These are phyloP conservation scores for Clavispora asparagi DNA, from an alignment of 805 yeast species.

Conservation along the genomic window DNA sequence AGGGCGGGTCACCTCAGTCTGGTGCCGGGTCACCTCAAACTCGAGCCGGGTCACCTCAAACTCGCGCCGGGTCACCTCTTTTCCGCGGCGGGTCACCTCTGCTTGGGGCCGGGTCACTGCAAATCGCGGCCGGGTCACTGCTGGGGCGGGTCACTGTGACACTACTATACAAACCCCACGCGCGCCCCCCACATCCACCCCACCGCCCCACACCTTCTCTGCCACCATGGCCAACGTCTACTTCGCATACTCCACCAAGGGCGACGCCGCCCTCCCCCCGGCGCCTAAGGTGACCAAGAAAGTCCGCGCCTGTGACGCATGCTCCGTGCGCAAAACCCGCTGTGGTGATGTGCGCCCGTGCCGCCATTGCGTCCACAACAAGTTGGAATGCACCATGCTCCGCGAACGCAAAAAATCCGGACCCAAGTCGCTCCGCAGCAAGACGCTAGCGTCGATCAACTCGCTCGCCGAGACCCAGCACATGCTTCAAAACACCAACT, in stretches of 20 bases:
- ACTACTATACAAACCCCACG: neutral
- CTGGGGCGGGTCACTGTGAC: neutral
- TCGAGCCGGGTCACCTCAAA: neutral
- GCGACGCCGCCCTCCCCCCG: conserved; percentile 2
- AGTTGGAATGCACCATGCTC: conserved; percentile 31
- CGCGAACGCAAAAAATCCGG: conserved; percentile 38
- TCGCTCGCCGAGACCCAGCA: conserved; percentile 5
- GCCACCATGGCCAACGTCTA: conserved; percentile 7
- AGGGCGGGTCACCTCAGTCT: neutral
- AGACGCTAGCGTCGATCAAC: conserved; percentile 29
- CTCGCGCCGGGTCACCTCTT: neutral
- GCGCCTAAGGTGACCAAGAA: conserved; percentile 9
- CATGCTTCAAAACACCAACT: neutral
- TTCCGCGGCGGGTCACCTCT: neutral
- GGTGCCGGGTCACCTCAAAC: neutral
- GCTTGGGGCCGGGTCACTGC: neutral
- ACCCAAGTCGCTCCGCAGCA: conserved; percentile 33
- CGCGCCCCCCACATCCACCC: neutral
- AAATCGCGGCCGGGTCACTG: neutral
- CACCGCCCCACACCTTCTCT: neutral
- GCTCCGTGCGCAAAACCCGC: conserved; percentile 36
- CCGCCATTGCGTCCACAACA: conserved; percentile 32
- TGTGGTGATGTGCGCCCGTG: conserved; percentile 38
- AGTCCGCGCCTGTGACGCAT: conserved; percentile 39
- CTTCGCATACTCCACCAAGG: conserved; percentile 11